phyloP scores from a whole-genome alignment of 331 rosid genomes.

The Saraca asoca region DNA sequence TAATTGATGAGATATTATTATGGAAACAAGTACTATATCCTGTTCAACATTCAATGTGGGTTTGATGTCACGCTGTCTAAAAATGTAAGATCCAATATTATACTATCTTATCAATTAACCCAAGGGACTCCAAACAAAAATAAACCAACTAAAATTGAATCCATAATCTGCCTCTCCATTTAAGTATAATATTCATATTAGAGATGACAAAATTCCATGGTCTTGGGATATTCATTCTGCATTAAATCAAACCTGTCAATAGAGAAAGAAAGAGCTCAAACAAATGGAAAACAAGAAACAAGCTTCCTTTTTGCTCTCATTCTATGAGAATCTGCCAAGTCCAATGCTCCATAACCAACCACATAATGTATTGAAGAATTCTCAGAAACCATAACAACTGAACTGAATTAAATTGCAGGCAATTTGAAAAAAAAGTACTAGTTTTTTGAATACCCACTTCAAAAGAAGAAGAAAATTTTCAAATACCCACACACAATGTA shows the following conservation, averaged over 20 bases:
- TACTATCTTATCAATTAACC: background rate
- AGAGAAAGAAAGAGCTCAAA: background rate
- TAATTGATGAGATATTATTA: constrained; percentile 21
- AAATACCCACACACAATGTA: constrained; percentile 9
- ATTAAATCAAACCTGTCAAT: background rate
- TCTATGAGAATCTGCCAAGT: background rate
- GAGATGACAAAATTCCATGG: background rate
- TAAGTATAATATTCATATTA: background rate
- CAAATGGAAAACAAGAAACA: background rate
- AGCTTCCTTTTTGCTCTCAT: background rate
- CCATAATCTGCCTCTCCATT: constrained; percentile 12
- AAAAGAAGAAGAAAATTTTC: constrained; percentile 5
- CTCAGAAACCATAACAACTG: constrained; percentile 6
- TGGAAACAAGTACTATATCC: background rate
- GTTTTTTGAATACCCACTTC: constrained; percentile 4
- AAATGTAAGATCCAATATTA: background rate
- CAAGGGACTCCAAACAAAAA: too few species aligned
- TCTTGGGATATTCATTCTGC: background rate
- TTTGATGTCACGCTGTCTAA: background rate
- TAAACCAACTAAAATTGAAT: constrained; percentile 3
- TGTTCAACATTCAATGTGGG: background rate
- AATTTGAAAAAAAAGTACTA: background rate
- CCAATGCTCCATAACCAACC: constrained; percentile 4
- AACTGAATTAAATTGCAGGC: background rate
- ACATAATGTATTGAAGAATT: background rate